Percentiles rank a stretch among this genome's conserved stretches.
Evolutionary conservation across 2,329 filamentous ascomycete species (phyloP).

Genomic region (Tolypocladium tundrense): DNA sequence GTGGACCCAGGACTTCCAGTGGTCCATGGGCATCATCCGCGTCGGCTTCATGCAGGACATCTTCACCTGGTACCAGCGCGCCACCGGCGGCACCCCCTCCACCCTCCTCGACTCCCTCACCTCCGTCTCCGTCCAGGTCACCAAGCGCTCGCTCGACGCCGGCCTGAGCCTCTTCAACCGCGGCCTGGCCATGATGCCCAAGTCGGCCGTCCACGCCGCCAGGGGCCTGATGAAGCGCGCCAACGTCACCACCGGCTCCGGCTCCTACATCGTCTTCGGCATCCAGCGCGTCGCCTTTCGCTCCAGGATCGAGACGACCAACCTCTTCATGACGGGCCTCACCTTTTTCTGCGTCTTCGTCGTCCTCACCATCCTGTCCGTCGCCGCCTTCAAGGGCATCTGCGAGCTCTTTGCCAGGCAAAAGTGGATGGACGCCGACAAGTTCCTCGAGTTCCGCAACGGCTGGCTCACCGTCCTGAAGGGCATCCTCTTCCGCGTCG

Average conservation of each 20-base stretch:
- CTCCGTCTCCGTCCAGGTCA: slow-evolving; percentile 72
- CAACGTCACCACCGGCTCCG: slow-evolving; percentile 42
- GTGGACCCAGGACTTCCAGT: slow-evolving; percentile 97
- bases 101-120: slow-evolving; percentile 65
- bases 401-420: slow-evolving; percentile 68
- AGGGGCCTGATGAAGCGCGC: slow-evolving; percentile 40
- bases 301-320: slow-evolving; percentile 72
- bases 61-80: slow-evolving; percentile 90
- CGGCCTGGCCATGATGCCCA: slow-evolving; percentile 40
- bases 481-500: slow-evolving; percentile 84
- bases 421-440: slow-evolving; percentile 71
- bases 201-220: slow-evolving; percentile 22
- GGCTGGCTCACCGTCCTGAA: slow-evolving; percentile 89
- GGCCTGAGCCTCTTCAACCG: slow-evolving; percentile 42
- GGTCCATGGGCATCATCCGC: slow-evolving; percentile 93
- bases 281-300: slow-evolving; percentile 79
- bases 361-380: slow-evolving; percentile 59
- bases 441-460: slow-evolving; percentile 87
- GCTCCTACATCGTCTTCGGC: slow-evolving; percentile 58
- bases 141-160: slow-evolving; percentile 45
- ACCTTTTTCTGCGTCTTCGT: slow-evolving; percentile 84
- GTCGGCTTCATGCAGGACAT: slow-evolving; percentile 80
- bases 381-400: slow-evolving; percentile 69
- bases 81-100: slow-evolving; percentile 78
- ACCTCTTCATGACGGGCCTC: slow-evolving; percentile 86